Percentiles rank a stretch among this genome's conserved stretches.
These are phyloP conservation scores for Metschnikowia reukaufii DNA, from an alignment of 805 yeast species.

Conservation along the genomic window DNA sequence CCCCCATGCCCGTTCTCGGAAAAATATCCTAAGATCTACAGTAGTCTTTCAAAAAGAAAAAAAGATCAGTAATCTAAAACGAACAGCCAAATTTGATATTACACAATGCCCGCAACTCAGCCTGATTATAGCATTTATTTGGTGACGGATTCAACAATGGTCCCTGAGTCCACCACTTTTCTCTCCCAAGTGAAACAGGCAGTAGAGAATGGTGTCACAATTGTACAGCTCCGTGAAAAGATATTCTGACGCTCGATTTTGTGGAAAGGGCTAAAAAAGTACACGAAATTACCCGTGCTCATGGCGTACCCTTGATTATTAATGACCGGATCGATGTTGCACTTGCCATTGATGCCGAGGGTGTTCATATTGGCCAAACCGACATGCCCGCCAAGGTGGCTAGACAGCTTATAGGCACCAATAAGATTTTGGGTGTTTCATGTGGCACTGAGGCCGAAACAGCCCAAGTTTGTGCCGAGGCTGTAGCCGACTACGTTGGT, in stretches of 20 bases:
- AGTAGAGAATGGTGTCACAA: conserved; percentile 69
- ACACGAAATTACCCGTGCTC: conserved; percentile 58
- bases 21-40: too few species aligned
- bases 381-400: conserved; percentile 70
- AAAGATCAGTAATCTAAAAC: too few species aligned
- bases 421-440: conserved; percentile 78
- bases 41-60: too few species aligned
- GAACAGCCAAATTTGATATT: not conserved
- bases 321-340: conserved; percentile 90
- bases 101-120: not conserved
- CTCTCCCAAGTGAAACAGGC: conserved; percentile 63
- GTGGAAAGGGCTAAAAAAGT: conserved; percentile 59
- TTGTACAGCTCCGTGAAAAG: conserved; percentile 85
- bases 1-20: not conserved
- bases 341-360: conserved; percentile 84
- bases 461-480: conserved; percentile 46
- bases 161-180: conserved; percentile 59
- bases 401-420: conserved; percentile 64
- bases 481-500: conserved; percentile 76
- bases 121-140: conserved; percentile 52
- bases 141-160: conserved; percentile 77
- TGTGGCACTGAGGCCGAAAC: conserved; percentile 62
- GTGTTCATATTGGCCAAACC: conserved; percentile 90
- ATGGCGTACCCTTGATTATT: conserved; percentile 73
- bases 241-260: conserved; percentile 65